Conservation (phyloP, 371 early-diverging fungal genomes). For the Mucor mucedo region DNA sequence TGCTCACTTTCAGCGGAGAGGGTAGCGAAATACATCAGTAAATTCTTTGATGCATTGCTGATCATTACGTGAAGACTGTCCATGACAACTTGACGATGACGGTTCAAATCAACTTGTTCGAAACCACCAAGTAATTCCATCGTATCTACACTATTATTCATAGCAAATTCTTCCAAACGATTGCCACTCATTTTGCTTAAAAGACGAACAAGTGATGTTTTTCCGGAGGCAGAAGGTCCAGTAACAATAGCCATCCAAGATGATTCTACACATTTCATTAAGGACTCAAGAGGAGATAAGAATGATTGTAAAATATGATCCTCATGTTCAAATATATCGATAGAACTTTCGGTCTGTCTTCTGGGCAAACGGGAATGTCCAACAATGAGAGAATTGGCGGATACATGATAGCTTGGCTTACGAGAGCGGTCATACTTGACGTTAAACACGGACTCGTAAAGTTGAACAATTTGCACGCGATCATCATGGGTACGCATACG, state of each 20-base stretch:
- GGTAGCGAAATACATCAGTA: conserved; percentile 35
- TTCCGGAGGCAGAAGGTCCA: conserved; percentile 87
- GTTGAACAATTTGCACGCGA: conserved; percentile 64
- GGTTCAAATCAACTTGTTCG: conserved; percentile 90
- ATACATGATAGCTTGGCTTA: conserved; percentile 48
- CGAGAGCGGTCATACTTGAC: conserved; percentile 46
- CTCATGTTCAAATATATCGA: conserved; percentile 45
- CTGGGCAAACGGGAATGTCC: conserved; percentile 75
- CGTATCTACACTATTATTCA: conserved; percentile 95
- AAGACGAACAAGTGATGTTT: conserved; percentile 85
- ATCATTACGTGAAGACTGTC: conserved; percentile 40
- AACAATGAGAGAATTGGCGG: conserved; percentile 54
- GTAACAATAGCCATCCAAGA: conserved; percentile 94
- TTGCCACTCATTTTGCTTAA: conserved; percentile 85
- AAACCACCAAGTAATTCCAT: conserved; percentile 97
- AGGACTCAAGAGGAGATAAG: conserved; percentile 73
- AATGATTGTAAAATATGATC: conserved; percentile 70
- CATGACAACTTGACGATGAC: conserved; percentile 72
- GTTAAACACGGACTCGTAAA: conserved; percentile 73
- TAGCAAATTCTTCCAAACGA: conserved; percentile 85
- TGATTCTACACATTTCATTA: conserved; percentile 89
- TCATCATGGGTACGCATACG: conserved; percentile 89
- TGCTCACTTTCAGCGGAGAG: conserved; percentile 20
- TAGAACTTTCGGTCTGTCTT: conserved; percentile 16
- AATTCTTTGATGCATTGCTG: conserved; percentile 32